phyloP scores from a whole-genome alignment of 1,139 yeast species.

The Trichomonascaceae sp. region DNA sequence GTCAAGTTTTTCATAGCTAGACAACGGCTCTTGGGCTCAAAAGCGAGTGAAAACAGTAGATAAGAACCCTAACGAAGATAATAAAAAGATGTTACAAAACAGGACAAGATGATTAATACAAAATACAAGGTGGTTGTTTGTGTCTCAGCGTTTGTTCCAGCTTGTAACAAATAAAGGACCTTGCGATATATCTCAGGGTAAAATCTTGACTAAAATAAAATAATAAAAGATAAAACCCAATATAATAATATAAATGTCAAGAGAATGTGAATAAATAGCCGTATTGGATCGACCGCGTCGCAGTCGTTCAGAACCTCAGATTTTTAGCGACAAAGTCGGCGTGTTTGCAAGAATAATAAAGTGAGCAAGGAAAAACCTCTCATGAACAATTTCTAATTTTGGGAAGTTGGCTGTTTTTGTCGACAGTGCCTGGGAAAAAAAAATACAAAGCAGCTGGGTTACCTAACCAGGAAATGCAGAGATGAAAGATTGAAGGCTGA shows the following conservation, averaged over 20 bases:
- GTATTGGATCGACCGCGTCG: not conserved
- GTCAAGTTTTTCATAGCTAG: conserved; percentile 22
- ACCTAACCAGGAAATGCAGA: not conserved
- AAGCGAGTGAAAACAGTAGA: not conserved
- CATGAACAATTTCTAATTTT: not conserved
- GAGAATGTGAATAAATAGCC: not conserved
- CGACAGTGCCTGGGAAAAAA: not conserved
- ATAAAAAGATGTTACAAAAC: not conserved
- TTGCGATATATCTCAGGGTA: too few species aligned
- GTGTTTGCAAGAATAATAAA: not conserved
- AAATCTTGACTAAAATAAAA: too few species aligned
- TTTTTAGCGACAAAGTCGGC: not conserved
- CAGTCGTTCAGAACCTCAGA: not conserved
- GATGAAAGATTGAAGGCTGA: not conserved
- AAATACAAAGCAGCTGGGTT: not conserved
- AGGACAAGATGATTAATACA: not conserved
- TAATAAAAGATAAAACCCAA: not conserved
- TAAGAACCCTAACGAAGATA: not conserved
- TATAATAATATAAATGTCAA: not conserved
- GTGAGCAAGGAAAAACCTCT: not conserved
- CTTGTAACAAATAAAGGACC: not conserved
- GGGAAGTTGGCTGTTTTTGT: not conserved
- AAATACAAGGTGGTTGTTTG: not conserved
- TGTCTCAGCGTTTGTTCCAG: not conserved
- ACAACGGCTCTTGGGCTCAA: not conserved